Evolutionary conservation across 2,329 filamentous ascomycete species (phyloP).

Genomic region (Ceratocystiopsis brevicomis): DNA sequence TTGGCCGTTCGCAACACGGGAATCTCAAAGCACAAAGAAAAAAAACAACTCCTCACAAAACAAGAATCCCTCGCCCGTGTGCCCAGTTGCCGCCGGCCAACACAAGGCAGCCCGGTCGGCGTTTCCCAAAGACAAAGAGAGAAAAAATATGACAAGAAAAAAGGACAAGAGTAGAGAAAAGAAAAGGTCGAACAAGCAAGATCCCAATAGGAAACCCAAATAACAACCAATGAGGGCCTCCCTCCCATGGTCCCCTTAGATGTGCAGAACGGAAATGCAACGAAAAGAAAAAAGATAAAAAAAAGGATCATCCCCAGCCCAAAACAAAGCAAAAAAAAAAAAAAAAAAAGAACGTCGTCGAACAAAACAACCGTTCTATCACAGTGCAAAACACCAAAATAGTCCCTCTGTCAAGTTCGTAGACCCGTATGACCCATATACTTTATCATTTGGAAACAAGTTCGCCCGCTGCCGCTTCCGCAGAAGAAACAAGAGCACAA

Average conservation of each 20-base stretch:
- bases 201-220: not conserved
- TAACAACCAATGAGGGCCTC: too few relatives aligned
- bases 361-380: not conserved
- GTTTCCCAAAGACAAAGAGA: constrained; percentile 1
- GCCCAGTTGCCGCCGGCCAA: constrained; percentile 4
- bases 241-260: too few relatives aligned
- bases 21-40: constrained; percentile 6
- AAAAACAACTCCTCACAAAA: constrained; percentile 9
- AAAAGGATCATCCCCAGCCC: too few relatives aligned
- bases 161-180: constrained; percentile 1
- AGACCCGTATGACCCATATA: too few relatives aligned
- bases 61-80: not conserved
- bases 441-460: too few relatives aligned
- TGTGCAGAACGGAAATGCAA: too few relatives aligned
- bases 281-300: too few relatives aligned
- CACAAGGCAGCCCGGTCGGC: not conserved
- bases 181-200: not conserved
- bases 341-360: not conserved
- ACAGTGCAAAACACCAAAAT: too few relatives aligned
- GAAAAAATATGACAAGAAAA: not conserved
- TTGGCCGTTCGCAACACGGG: constrained; percentile 6
- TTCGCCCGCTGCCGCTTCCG: too few relatives aligned
- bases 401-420: too few relatives aligned
- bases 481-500: not conserved
- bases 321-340: constrained; percentile 1